These are phyloP conservation scores for Taphrina sp. DNA, from an alignment of 1,139 yeast species.

Conservation along the genomic window DNA sequence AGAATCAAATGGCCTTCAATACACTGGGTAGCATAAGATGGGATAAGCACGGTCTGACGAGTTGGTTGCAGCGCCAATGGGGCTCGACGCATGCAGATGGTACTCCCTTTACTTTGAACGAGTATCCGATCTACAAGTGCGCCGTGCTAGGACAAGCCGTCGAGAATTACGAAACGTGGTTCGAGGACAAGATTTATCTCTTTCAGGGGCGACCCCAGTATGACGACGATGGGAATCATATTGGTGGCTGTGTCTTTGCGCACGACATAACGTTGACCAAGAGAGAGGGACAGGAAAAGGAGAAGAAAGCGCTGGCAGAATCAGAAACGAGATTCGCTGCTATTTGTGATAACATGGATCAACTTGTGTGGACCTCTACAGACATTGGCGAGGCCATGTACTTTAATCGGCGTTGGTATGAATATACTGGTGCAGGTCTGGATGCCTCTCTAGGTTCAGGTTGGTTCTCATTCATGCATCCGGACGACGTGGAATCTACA, in stretches of 20 bases:
- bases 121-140: constrained; percentile 17
- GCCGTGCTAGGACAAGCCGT: constrained; percentile 10
- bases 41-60: constrained; percentile 4
- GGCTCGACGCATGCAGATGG: constrained; percentile 23
- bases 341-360: constrained; percentile 14
- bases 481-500: constrained; percentile 1
- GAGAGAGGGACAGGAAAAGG: constrained; percentile 15
- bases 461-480: constrained; percentile 16
- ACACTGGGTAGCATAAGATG: constrained; percentile 9
- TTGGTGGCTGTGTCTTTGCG: constrained; percentile 18
- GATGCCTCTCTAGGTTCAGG: constrained; percentile 11
- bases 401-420: constrained; percentile 12
- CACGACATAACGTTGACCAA: constrained; percentile 16
- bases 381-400: background rate
- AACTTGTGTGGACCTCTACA: constrained; percentile 10
- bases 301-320: constrained; percentile 7
- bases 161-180: constrained; percentile 16
- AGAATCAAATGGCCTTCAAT: constrained; percentile 11
- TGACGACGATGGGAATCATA: constrained; percentile 8
- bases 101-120: constrained; percentile 10
- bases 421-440: constrained; percentile 18
- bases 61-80: constrained; percentile 19
- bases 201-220: constrained; percentile 14
- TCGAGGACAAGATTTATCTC: constrained; percentile 11
- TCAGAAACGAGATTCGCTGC: constrained; percentile 13